Evolutionary conservation across 2,329 filamentous ascomycete species (phyloP).

Genomic region (Ceratocystis smalleyi): DNA sequence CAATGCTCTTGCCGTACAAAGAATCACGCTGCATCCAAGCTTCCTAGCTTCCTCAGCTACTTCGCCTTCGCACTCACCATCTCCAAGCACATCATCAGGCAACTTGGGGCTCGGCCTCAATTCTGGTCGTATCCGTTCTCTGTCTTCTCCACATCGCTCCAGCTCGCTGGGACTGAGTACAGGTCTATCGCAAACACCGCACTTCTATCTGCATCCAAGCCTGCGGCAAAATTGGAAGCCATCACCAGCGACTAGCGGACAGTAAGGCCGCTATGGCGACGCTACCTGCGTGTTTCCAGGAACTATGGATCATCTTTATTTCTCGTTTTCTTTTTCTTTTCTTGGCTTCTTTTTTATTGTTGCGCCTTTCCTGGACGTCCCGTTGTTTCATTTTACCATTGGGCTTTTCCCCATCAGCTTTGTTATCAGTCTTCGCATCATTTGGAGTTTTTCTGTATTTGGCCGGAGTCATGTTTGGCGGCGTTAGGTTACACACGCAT

Average conservation of each 20-base stretch:
- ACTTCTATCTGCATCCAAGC: slow-evolving; percentile 6
- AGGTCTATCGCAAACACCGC: neutral
- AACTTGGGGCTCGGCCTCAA: neutral
- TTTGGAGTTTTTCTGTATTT: neutral
- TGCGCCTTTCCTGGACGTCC: neutral
- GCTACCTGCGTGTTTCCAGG: neutral
- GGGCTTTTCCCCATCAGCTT: neutral
- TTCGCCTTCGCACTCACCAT: neutral
- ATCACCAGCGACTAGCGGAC: neutral
- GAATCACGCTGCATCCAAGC: neutral
- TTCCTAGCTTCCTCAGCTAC: neutral
- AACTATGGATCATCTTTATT: neutral
- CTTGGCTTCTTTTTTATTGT: neutral
- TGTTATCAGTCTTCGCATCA: neutral
- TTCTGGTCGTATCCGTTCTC: slow-evolving; percentile 2
- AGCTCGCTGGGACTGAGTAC: slow-evolving; percentile 4
- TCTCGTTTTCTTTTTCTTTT: neutral
- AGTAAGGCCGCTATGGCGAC: neutral
- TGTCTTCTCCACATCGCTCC: slow-evolving; percentile 3
- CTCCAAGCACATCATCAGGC: neutral
- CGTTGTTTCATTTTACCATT: slow-evolving; percentile 1
- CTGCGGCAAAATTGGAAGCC: slow-evolving; percentile 5
- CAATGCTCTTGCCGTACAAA: slow-evolving; percentile 2
- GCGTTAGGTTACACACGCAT: slow-evolving; percentile 8
- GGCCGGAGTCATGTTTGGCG: neutral